Base-by-base conservation (phyloP, 148 eudicot species). In the Fagopyrum homotropicum region DNA sequence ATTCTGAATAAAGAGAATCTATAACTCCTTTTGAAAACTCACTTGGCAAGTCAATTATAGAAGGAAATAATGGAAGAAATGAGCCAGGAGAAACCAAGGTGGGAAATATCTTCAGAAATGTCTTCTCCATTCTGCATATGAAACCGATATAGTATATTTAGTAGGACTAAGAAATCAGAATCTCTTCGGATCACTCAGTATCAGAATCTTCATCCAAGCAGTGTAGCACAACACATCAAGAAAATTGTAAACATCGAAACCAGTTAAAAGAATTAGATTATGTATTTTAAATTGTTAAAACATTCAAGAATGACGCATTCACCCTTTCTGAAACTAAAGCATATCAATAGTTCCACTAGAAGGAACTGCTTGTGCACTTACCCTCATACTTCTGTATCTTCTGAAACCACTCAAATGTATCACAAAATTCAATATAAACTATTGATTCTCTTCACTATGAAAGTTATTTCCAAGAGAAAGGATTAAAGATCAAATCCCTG, bases 31-130 rank as follows among this genome's bases (percentile, higher is more conserved):
- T 66, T 35, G 0, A 48, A 50, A 73, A 85, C 93, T 88, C 80
- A 90, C 97, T 88, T 46, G 99, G 99, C 86, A 95, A 85, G 83
- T 95, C 99, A 76, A 90, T 82, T 46, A 92, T 74, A 73, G 97
- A 86, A 73, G 88, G 88, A 77, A 90, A 92, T 35, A 92, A 82
- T 47, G 96, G 96, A 82, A 95, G 90, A 81, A 92, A 89, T 73
- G 99, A 89, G 49, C 97, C 97, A 63, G 89, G 91, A 60, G 94
- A 88, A 75, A 92, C 86, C 78, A 95, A 83, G 55, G 84, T 87
- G 63, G 97, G 90, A 77, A 92, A 88, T 69, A 95, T 83, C 80
- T 77, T 83, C 50, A 85, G 80, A 82, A 90, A 95, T 69, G 82
- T 79, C 69, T 89, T 86, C 79, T 83, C 92, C 74, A 95, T 76